These are phyloP conservation scores for Ascochyta lentis DNA, from an alignment of 2,329 filamentous ascomycete genomes.

Conservation along the genomic window DNA sequence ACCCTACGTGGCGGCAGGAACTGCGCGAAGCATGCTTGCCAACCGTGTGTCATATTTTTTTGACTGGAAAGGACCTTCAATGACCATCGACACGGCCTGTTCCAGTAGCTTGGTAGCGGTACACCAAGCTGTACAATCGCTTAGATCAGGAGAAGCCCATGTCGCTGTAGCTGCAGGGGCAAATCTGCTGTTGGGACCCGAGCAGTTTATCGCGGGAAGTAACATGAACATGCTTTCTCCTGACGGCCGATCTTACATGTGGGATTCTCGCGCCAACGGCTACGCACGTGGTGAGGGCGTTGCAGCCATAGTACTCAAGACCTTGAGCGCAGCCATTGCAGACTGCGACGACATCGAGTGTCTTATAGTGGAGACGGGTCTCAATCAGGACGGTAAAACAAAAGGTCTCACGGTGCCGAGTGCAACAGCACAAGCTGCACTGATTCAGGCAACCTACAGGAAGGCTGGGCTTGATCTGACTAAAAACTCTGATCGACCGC, in stretches of 20 bases:
- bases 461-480: constrained; percentile 44
- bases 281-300: constrained; percentile 62
- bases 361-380: constrained; percentile 44
- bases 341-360: constrained; percentile 56
- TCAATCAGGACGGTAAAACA: constrained; percentile 50
- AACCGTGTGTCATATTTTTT: constrained; percentile 51
- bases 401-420: constrained; percentile 52
- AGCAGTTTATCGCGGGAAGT: constrained; percentile 32
- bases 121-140: constrained; percentile 27
- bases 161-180: constrained; percentile 24
- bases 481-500: constrained; percentile 17
- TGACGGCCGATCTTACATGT: constrained; percentile 37
- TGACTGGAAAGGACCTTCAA: constrained; percentile 44
- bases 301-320: constrained; percentile 60
- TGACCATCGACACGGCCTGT: constrained; percentile 51
- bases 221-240: constrained; percentile 44
- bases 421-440: constrained; percentile 52
- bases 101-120: constrained; percentile 42
- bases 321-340: constrained; percentile 54
- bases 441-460: constrained; percentile 44
- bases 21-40: constrained; percentile 32
- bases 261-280: constrained; percentile 53
- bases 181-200: constrained; percentile 18
- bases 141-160: constrained; percentile 22
- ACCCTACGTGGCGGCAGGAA: constrained; percentile 34